These are phyloP conservation scores for Triangularia setosa DNA, from an alignment of 2,329 filamentous ascomycete genomes.

Conservation along the genomic window DNA sequence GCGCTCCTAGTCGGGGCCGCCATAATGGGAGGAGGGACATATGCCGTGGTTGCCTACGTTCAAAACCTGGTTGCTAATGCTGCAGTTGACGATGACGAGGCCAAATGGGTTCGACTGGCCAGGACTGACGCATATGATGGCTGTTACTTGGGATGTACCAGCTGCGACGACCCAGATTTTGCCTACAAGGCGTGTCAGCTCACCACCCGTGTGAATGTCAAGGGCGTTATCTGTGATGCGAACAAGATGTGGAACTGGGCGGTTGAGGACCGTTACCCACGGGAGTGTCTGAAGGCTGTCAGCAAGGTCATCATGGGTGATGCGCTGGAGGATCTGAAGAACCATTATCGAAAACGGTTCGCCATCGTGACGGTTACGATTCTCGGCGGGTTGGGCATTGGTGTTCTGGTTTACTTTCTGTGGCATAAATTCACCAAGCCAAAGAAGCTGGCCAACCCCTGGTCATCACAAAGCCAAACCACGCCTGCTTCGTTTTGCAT, in stretches of 20 bases:
- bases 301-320: conserved; percentile 17
- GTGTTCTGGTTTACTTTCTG: conserved; percentile 10
- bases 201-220: conserved; percentile 13
- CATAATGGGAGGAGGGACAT: conserved; percentile 18
- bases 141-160: conserved; percentile 23
- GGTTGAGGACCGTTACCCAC: conserved; percentile 20
- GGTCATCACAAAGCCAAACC: background rate
- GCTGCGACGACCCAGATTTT: conserved; percentile 20
- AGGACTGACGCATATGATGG: conserved; percentile 22
- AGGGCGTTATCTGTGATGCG: conserved; percentile 19
- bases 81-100: conserved; percentile 11
- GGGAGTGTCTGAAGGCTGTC: conserved; percentile 16
- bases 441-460: background rate
- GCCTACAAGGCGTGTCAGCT: conserved; percentile 22
- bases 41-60: conserved; percentile 17
- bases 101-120: conserved; percentile 17
- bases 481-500: background rate
- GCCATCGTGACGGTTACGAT: conserved; percentile 18
- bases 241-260: conserved; percentile 25
- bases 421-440: conserved; percentile 10
- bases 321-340: conserved; percentile 15
- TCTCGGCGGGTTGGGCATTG: conserved; percentile 15
- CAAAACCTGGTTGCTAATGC: conserved; percentile 21
- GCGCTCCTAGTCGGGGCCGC: conserved; percentile 12
- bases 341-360: conserved; percentile 16